Base-by-base conservation (phyloP, 176 grass and related monocot genomes). In the Bothriochloa decipiens region DNA sequence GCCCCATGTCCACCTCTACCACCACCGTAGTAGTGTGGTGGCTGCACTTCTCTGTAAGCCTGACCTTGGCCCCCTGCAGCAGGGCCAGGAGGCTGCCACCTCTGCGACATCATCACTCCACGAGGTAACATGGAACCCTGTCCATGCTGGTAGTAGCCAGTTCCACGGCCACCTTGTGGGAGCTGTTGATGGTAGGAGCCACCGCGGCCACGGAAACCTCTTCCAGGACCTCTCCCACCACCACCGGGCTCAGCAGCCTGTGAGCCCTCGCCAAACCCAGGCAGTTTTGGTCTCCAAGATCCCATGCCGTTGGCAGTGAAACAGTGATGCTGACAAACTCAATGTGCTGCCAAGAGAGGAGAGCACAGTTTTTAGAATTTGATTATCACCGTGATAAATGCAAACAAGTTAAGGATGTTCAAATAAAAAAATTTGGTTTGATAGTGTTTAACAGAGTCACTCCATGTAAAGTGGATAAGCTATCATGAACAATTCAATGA, bases 301-400 rank as follows among this genome's bases (percentile, higher is more conserved):
- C 86, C 92, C 92, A 94, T 94, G 79, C 18, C 62, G 3, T 41
- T 57, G 68, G 47, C 75, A 67, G 74, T 35, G 58, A 68, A 75
- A 49, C 41, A 80, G 18, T 64, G 67, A 65, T n/a, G 22, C 12
- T 18, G 67, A 37, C 40, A 49, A 65, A 73, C 33, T 55, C 79
- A 70, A 65, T 82, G 16, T 67, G 20, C 88, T 86, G 57, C 41
- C 75, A 46, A 8, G 18, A 78, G 16, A 75, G 27, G n/a, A 68
- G 60, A 74, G 23, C 9, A 11, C 57, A 74, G 22, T 73, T 80
- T 1, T 79, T 50, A 86, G 65, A 47, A 82, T 67, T 68, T 81
- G 29, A 18, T 76, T 46, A n/a, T 29, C 32, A 74, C 13, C 49
- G 47, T 53, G 26, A 60, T 72, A 65, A 11, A n/a, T 41, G 40